Evolutionary conservation across 306 rosid species (phyloP), one percentile per base, ranked within the genome.

Genomic region (Glycine tomentella): DNA sequence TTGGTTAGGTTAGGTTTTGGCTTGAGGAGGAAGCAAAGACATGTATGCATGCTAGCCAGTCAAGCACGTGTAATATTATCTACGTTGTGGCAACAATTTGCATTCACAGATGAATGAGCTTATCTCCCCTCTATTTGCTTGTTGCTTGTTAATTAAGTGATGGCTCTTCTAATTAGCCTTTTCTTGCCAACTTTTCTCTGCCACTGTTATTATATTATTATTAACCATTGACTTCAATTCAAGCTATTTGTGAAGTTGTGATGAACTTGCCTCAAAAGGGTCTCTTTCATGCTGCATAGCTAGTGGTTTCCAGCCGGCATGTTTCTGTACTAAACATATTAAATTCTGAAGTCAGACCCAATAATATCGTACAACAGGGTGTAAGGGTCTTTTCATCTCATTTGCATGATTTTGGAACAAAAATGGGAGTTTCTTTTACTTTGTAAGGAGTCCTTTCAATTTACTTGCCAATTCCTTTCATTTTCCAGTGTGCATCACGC

Each of bases 21-120:
- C 94, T 92, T 90, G 89, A 61, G 62, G 80, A 85, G 59, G 69
- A 92, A 86, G 97, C 91, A 87, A 92, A 81, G 92, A 86, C 79
- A 69, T 10, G 59, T 31, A 58, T 13, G 40, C 67, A 42, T 76
- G 70, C 48, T 42, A 10, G 40, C 9, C 8, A 69, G 68, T 83
- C 87, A 66, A 62, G 74, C 87, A 88, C 87, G 88, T 82, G 87
- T 38, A 9, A 57, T 17, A 56, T 53, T 56, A 56, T 56, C 17
- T 7, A 17, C 34, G 63, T 17, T 3, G 62, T 15, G 74, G 20
- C 11, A 68, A 2, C 64, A 36, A 15, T 20, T n/a, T 53, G 25
- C 59, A 55, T 55, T n/a, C 14, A 8, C 25, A 6, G 20, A 55
- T n/a, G 62, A 56, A 56, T 74, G 86, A 74, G 81, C 81, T 58